Conservation (phyloP, 1,284 basidiomycete species). For the Cutaneotrichosporon arboriforme region DNA sequence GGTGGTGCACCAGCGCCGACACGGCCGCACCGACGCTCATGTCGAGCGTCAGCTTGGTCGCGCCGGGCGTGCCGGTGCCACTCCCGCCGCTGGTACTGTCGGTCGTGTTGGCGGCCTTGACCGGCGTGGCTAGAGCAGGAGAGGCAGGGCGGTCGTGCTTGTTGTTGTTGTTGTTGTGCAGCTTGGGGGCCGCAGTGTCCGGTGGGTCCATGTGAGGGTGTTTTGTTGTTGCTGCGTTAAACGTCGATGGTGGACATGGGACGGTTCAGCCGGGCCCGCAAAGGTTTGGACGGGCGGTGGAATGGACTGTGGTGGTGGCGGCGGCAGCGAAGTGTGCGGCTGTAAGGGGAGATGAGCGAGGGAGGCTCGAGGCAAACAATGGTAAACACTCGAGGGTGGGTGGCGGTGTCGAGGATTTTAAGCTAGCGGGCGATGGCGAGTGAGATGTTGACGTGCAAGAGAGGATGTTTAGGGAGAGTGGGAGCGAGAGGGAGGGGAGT, state of each 20-base stretch:
- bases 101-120: background rate
- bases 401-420: too few relatives aligned
- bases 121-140: background rate
- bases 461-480: too few relatives aligned
- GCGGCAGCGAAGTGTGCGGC: too few relatives aligned
- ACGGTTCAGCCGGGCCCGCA: too few relatives aligned
- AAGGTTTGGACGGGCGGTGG: background rate
- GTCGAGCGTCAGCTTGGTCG: constrained; percentile 18
- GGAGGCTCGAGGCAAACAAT: too few relatives aligned
- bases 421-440: too few relatives aligned
- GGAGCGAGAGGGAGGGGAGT: too few relatives aligned
- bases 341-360: too few relatives aligned
- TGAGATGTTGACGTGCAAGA: too few relatives aligned
- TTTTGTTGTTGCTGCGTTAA: background rate
- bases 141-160: background rate
- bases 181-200: background rate
- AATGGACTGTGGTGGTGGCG: too few relatives aligned
- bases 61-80: background rate
- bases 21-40: constrained; percentile 36
- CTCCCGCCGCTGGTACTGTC: background rate
- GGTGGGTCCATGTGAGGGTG: constrained; percentile 2
- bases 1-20: constrained; percentile 34
- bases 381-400: too few relatives aligned
- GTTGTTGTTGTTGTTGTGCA: too few relatives aligned
- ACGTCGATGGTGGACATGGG: background rate